Percentiles rank a stretch among this genome's conserved stretches.
Evolutionary conservation across 129 eudicot genomes (phyloP).

Genomic region (Centaurea solstitialis): DNA sequence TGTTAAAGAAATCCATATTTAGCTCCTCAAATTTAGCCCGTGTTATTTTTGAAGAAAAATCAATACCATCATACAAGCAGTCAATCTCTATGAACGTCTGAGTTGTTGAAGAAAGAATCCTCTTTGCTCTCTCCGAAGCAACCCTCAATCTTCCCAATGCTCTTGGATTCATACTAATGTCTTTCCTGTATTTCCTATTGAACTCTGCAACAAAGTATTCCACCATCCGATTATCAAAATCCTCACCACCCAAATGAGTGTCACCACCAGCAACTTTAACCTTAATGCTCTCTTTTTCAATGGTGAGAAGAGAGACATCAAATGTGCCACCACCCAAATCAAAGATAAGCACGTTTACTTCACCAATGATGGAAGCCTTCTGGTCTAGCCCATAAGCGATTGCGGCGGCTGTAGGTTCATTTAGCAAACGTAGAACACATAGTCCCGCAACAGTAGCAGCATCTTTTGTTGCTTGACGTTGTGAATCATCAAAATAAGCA

Average conservation of each 20-base stretch:
- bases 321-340: background rate
- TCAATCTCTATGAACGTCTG: too few relatives aligned
- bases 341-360: too few relatives aligned
- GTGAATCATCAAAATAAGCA: conserved; percentile 60
- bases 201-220: background rate
- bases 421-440: conserved; percentile 49
- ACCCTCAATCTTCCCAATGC: conserved; percentile 23
- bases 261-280: conserved; percentile 15
- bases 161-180: background rate
- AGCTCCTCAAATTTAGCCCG: background rate
- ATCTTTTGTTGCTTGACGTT: conserved; percentile 61
- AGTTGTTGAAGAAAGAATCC: too few relatives aligned
- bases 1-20: conserved; percentile 8
- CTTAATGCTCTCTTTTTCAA: background rate
- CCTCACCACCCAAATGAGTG: background rate
- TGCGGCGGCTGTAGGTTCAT: background rate
- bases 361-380: too few relatives aligned
- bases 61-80: too few relatives aligned
- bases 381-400: too few relatives aligned
- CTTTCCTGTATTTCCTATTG: background rate
- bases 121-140: background rate
- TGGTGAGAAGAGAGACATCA: conserved; percentile 13
- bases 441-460: conserved; percentile 57
- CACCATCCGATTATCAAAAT: background rate
- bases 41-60: too few relatives aligned